A percentile compares a stretch with the other conserved stretches of the same genome.
Evolutionary conservation across 768 basidiomycete species (phyloP).

Genomic region (Amanita thiersii): DNA sequence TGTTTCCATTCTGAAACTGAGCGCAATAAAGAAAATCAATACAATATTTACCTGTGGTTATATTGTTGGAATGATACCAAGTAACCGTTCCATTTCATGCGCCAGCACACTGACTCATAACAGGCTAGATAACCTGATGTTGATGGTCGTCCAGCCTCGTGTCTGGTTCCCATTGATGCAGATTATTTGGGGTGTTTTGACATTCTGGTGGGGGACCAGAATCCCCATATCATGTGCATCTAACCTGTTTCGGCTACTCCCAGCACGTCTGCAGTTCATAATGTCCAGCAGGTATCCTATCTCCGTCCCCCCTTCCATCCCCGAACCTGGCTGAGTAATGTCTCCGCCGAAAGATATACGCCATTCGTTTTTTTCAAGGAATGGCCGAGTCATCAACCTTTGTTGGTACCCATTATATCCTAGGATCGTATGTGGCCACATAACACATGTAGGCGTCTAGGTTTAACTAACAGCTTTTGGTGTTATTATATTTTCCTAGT

Average conservation of each 20-base stretch:
- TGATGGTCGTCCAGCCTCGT: conserved; percentile 53
- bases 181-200: conserved; percentile 57
- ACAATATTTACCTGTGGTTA: conserved; percentile 71
- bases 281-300: conserved; percentile 46
- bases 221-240: not conserved
- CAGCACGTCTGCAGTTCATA: conserved; percentile 49
- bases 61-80: conserved; percentile 67
- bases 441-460: not conserved
- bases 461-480: not conserved
- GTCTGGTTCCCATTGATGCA: conserved; percentile 64
- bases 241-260: conserved; percentile 2
- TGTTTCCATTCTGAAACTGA: conserved; percentile 5
- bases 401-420: conserved; percentile 65
- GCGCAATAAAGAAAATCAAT: conserved; percentile 47
- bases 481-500: conserved; percentile 21
- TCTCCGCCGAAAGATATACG: conserved; percentile 43
- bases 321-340: too few species aligned
- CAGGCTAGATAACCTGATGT: conserved; percentile 50
- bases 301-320: conserved; percentile 1
- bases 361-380: conserved; percentile 67
- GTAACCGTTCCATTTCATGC: conserved; percentile 20
- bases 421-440: conserved; percentile 49
- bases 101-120: not conserved
- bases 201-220: conserved; percentile 38
- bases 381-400: conserved; percentile 71